Conservation (phyloP, 1,284 basidiomycete genomes). For the Melampsora americana region DNA sequence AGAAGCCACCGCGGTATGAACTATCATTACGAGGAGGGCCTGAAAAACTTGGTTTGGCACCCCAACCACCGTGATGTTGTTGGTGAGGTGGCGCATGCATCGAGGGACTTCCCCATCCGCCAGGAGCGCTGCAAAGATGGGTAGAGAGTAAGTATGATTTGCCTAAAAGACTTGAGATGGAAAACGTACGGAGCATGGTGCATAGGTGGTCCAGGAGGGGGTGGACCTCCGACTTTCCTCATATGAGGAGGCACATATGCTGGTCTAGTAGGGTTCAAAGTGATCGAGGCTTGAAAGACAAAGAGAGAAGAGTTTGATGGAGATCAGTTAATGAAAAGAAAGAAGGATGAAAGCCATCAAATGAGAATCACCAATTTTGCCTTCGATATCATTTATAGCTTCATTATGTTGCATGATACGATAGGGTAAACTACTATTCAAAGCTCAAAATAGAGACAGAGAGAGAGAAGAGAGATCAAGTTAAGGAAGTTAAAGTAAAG, state of each 20-base stretch:
- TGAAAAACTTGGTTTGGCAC: slow-evolving; percentile 37
- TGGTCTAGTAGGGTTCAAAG: slow-evolving; percentile 61
- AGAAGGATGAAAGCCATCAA: not conserved
- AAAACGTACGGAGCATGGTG: slow-evolving; percentile 26
- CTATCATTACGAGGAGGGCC: slow-evolving; percentile 30
- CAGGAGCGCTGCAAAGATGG: slow-evolving; percentile 30
- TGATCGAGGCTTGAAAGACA: slow-evolving; percentile 62
- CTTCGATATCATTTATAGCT: slow-evolving; percentile 35
- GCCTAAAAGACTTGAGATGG: slow-evolving; percentile 15
- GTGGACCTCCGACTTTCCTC: slow-evolving; percentile 45
- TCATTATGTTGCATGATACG: slow-evolving; percentile 36
- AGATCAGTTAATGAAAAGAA: slow-evolving; percentile 4
- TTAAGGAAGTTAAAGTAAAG: not conserved
- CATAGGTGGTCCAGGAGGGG: slow-evolving; percentile 19
- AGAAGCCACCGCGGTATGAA: slow-evolving; percentile 19
- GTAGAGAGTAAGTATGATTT: slow-evolving; percentile 2
- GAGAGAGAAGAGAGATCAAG: not conserved
- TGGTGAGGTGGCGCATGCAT: slow-evolving; percentile 45
- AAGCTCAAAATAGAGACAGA: not conserved
- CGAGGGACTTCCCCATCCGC: slow-evolving; percentile 34
- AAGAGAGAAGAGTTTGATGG: slow-evolving; percentile 48
- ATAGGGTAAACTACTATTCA: slow-evolving; percentile 10
- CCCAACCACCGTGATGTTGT: slow-evolving; percentile 41
- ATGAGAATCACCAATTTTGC: slow-evolving; percentile 41
- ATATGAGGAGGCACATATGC: slow-evolving; percentile 50